Evolutionary conservation across 352 stramenopile genomes (phyloP), one percentile per base, ranked within the genome.

Genomic region (Phytopythium montanum): DNA sequence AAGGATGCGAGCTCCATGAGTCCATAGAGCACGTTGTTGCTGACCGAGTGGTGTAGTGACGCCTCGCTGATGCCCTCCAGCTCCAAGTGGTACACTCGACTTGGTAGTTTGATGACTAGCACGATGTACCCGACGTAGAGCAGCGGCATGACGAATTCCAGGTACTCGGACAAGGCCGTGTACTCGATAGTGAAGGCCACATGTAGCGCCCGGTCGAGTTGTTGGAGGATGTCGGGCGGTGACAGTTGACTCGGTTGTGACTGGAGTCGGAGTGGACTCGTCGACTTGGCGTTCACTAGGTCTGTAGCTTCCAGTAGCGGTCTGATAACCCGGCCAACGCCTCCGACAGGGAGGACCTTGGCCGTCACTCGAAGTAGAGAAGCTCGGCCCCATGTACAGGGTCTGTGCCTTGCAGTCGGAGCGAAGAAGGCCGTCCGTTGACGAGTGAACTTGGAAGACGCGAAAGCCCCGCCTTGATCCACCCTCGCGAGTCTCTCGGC

Each of bases 141-240:
- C 9, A 76, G 21, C 0, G 70, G 73, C n/a, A 82, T 69, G 42
- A 79, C 46, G 18, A 61, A 66, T 34, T 82, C 70, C 7, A 69
- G 51, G 54, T 82, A 82, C 57, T 76, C 73, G 4, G 67, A 42
- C 3, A 82, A 28, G 7, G 69, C 54, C 14, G 74, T 65, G 45
- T 67, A 82, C 54, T 82, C 73, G 33, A 66, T 67, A 3, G 69
- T 70, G 54, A 75, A 79, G 9, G 75, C 12, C 6, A 56, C 49
- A 10, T 56, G 29, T 4, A 74, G 59, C 5, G 59, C 8, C 7
- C 19, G 44, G 26, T 29, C 18, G 26, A 33, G 46, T 14, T 53
- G 46, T 3, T 3, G n/a, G 1, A 53, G 25, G 9, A 36, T 6
- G 12, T 36, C 31, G 31, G 31, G 8, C 31, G 31, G 31, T 36